Evolutionary conservation across 768 basidiomycete species (phyloP).

Genomic region (Rubroboletus pulcherrimus): DNA sequence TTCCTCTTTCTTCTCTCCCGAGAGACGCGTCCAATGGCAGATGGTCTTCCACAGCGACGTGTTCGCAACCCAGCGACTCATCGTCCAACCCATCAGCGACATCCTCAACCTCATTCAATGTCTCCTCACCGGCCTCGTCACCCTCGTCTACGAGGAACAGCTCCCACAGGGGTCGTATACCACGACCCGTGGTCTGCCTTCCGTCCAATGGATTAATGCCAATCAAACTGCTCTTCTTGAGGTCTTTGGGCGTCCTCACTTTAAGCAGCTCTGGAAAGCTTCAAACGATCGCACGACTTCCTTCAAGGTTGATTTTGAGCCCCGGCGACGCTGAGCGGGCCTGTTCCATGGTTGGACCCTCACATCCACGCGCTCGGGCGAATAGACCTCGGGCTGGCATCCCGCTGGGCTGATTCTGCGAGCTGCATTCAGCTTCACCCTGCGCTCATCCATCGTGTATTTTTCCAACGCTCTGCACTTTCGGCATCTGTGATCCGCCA

Average conservation of each 20-base stretch:
- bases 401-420: constrained; percentile 5
- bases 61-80: constrained; percentile 66
- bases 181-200: constrained; percentile 74
- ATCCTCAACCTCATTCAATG: constrained; percentile 68
- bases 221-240: constrained; percentile 66
- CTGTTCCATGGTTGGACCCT: constrained; percentile 5
- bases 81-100: constrained; percentile 65
- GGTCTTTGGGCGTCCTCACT: constrained; percentile 72
- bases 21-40: constrained; percentile 82
- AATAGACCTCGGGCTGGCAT: constrained; percentile 16
- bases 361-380: constrained; percentile 8
- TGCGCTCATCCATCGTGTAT: constrained; percentile 11
- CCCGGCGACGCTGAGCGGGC: constrained; percentile 34
- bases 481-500: constrained; percentile 30
- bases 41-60: constrained; percentile 84
- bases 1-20: constrained; percentile 81
- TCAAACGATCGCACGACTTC: constrained; percentile 67
- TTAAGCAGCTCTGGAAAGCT: constrained; percentile 66
- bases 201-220: constrained; percentile 70
- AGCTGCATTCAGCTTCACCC: constrained; percentile 6
- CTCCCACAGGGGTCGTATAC: constrained; percentile 66
- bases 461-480: constrained; percentile 16
- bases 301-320: constrained; percentile 68
- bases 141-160: constrained; percentile 71
- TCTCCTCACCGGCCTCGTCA: constrained; percentile 68